A percentile compares a stretch with the other conserved stretches of the same genome.
These are phyloP conservation scores for Microcyclospora tardicrescens DNA, from an alignment of 2,329 filamentous ascomycete genomes.

Conservation along the genomic window DNA sequence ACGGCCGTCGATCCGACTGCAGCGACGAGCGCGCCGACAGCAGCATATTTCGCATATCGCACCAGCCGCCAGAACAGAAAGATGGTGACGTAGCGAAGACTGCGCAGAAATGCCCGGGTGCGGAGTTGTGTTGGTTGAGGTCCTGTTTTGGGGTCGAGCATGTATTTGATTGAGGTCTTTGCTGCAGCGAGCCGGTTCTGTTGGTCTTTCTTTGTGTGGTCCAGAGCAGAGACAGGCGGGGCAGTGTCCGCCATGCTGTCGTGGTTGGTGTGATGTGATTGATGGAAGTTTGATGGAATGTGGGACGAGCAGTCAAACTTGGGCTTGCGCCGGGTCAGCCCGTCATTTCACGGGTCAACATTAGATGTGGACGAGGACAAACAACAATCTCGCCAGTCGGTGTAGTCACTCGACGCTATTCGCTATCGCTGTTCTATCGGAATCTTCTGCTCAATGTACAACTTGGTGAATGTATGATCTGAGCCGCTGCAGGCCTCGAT, in stretches of 20 bases:
- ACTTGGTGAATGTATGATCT: too few species aligned
- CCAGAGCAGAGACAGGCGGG: background rate
- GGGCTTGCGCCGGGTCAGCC: too few species aligned
- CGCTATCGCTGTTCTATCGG: too few species aligned
- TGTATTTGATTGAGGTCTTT: constrained; percentile 23
- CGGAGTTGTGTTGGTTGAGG: constrained; percentile 23
- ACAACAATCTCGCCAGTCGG: too few species aligned
- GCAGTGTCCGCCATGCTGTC: background rate
- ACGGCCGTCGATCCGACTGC: constrained; percentile 27
- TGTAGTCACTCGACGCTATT: too few species aligned
- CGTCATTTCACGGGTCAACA: too few species aligned
- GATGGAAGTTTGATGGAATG: too few species aligned
- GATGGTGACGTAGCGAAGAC: constrained; percentile 25
- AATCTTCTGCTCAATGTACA: too few species aligned
- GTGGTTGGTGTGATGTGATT: too few species aligned
- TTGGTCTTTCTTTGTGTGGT: background rate
- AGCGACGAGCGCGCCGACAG: constrained; percentile 27
- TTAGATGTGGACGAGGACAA: too few species aligned
- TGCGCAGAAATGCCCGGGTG: constrained; percentile 27
- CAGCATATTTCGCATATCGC: constrained; percentile 32
- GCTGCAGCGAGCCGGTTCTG: constrained; percentile 7
- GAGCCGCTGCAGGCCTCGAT: too few species aligned
- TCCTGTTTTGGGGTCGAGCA: constrained; percentile 22
- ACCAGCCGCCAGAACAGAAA: constrained; percentile 32
- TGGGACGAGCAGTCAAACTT: too few species aligned